Percentiles rank a stretch among this genome's conserved stretches.
Evolutionary conservation across 2,329 filamentous ascomycete species (phyloP).

Genomic region (Penicillium sp.): DNA sequence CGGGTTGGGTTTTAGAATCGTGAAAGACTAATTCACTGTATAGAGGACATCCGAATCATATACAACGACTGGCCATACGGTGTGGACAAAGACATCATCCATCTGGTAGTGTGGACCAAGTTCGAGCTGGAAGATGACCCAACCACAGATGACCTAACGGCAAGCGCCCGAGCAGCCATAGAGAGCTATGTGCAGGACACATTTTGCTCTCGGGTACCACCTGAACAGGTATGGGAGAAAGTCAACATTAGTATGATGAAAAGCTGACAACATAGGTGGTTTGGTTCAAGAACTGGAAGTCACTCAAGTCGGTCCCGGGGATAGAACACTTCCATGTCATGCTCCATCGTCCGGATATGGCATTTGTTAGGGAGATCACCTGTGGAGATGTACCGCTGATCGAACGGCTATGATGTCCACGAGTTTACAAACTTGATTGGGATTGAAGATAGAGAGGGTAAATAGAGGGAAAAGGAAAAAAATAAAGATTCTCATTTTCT

Average conservation of each 20-base stretch:
- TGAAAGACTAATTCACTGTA: not conserved
- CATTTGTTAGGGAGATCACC: conserved; percentile 70
- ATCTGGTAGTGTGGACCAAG: conserved; percentile 92
- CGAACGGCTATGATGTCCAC: conserved; percentile 38
- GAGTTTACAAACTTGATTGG: not conserved
- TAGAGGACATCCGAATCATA: conserved; percentile 69
- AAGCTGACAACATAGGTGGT: conserved; percentile 51
- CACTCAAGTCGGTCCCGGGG: conserved; percentile 78
- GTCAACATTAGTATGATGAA: conserved; percentile 28
- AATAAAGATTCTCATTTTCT: not conserved
- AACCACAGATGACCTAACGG: conserved; percentile 65
- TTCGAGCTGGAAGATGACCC: conserved; percentile 73
- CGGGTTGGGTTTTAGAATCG: not conserved
- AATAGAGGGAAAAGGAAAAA: not conserved
- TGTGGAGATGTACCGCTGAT: conserved; percentile 69
- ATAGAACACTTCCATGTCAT: conserved; percentile 96
- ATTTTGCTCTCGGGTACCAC: conserved; percentile 55
- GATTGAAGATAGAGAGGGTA: not conserved
- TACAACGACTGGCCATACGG: conserved; percentile 96
- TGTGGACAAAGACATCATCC: conserved; percentile 72
- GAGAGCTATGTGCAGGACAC: conserved; percentile 67
- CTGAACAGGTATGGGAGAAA: conserved; percentile 36
- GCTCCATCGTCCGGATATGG: conserved; percentile 72
- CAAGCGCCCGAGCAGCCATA: conserved; percentile 62
- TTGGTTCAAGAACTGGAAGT: conserved; percentile 94